These are phyloP conservation scores for Aspergillus quadricinctus DNA, from an alignment of 2,329 filamentous ascomycete species.

Conservation along the genomic window DNA sequence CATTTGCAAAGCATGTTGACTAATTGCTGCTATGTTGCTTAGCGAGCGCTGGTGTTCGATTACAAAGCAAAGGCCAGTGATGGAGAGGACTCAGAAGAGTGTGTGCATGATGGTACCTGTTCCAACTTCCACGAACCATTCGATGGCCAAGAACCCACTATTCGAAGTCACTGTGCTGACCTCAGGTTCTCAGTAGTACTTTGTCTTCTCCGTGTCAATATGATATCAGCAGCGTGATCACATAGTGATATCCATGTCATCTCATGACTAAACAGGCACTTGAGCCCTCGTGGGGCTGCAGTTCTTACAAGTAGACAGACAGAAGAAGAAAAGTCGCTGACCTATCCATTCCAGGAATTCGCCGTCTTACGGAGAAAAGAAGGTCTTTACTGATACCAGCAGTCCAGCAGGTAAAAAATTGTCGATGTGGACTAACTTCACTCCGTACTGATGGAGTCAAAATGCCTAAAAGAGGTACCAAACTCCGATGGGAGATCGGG, in stretches of 20 bases:
- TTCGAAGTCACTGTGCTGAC: no score
- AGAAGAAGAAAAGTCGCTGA: no score
- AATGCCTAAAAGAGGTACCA: neutral
- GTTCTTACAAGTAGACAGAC: neutral
- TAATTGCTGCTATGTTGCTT: neutral
- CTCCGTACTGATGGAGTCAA: neutral
- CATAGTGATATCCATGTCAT: no score
- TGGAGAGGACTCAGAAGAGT: no score
- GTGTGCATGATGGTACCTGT: no score
- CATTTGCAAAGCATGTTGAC: no score
- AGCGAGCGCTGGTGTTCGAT: neutral
- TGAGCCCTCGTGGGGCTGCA: neutral
- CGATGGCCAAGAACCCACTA: neutral
- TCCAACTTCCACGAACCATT: neutral
- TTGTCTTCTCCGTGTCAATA: neutral
- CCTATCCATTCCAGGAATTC: neutral
- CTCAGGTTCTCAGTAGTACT: neutral
- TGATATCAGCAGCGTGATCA: neutral
- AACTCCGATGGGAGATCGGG: neutral
- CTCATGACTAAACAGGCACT: no score
- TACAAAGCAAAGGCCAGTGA: neutral
- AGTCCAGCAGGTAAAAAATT: neutral
- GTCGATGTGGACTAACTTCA: neutral
- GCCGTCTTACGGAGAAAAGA: constrained; percentile 6
- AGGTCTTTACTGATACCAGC: no score